Conservation (phyloP, 345 rosid species). For the Dipteronia sinensis region DNA sequence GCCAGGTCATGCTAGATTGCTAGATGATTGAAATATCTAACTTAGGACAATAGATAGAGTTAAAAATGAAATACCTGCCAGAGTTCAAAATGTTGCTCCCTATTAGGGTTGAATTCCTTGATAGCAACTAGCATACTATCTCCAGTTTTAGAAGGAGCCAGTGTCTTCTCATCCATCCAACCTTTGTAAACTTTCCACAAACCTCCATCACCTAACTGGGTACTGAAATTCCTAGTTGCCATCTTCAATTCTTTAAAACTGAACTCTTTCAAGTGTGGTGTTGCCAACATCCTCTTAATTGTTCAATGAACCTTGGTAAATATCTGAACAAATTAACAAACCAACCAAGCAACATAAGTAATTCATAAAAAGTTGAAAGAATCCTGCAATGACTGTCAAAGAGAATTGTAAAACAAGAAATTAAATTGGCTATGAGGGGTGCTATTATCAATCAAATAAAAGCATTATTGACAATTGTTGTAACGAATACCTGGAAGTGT, state of each 20-base stretch:
- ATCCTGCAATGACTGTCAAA: background rate
- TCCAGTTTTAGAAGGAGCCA: conserved; percentile 62
- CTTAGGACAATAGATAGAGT: background rate
- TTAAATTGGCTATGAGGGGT: background rate
- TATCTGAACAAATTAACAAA: background rate
- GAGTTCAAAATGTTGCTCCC: conserved; percentile 67
- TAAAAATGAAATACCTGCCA: conserved; percentile 55
- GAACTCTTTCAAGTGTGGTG: conserved; percentile 52
- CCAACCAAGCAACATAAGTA: background rate
- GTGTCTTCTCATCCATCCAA: conserved; percentile 66
- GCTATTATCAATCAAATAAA: background rate
- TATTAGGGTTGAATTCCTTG: conserved; percentile 68
- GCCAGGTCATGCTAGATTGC: too few species aligned
- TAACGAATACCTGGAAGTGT: too few species aligned
- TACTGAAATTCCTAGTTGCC: conserved; percentile 58
- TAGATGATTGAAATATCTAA: background rate
- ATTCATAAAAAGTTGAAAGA: background rate
- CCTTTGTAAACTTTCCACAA: conserved; percentile 80
- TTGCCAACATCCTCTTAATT: conserved; percentile 36
- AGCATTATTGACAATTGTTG: too few species aligned
- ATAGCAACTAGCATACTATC: conserved; percentile 68
- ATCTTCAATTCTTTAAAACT: conserved; percentile 51
- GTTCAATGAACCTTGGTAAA: conserved; percentile 17
- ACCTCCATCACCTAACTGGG: conserved; percentile 77
- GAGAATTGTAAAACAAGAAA: too few species aligned